Evolutionary conservation across 169 alveolate genomes (phyloP).

Genomic region (Toxoplasma gondii): DNA sequence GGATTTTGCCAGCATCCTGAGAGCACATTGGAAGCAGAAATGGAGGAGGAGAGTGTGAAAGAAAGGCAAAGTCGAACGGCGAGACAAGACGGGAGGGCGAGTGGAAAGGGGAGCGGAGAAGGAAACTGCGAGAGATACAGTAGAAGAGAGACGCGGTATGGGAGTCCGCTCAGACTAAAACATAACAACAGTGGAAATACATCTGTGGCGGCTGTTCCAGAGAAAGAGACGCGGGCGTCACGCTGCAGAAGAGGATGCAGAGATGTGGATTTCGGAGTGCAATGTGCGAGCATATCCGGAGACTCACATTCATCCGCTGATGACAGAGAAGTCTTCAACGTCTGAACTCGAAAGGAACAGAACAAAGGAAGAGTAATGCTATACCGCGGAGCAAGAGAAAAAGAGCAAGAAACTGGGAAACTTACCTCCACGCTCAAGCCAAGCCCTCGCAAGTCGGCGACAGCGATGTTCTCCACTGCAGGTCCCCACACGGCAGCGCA

Average conservation of each 20-base stretch:
- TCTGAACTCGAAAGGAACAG: no score
- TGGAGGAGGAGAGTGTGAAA: neutral
- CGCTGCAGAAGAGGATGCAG: no score
- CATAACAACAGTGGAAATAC: no score
- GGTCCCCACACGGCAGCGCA: neutral
- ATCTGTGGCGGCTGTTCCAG: no score
- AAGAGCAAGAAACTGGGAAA: neutral
- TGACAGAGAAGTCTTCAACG: no score
- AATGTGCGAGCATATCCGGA: no score
- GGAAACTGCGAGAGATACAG: neutral
- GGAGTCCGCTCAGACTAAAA: no score
- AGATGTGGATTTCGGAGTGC: no score
- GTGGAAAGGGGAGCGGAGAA: neutral
- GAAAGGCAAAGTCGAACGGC: neutral
- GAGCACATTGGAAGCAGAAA: neutral
- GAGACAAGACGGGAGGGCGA: neutral
- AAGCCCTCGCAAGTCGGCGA: conserved; percentile 2
- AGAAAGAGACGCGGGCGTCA: no score
- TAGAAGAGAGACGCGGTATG: neutral
- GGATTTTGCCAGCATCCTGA: conserved; percentile 13
- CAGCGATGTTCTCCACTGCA: conserved; percentile 39
- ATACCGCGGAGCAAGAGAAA: neutral
- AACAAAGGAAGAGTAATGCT: no score
- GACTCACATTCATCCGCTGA: no score
- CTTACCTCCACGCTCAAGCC: neutral